phyloP scores from a whole-genome alignment of 345 rosid species.

The Excoecaria cochinchinensis region DNA sequence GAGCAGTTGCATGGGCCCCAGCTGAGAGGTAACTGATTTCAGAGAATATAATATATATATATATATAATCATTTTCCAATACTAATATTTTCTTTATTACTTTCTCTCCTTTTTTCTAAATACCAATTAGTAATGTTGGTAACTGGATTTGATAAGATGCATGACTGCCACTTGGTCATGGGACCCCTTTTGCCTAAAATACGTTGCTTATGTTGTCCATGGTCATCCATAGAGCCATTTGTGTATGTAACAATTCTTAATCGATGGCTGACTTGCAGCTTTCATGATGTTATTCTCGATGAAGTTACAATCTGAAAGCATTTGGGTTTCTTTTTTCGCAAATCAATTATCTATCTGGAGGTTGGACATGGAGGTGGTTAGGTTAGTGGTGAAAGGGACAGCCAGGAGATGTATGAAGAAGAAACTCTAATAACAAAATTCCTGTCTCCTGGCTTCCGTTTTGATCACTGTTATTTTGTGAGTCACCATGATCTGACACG shows the following conservation, averaged over 20 bases:
- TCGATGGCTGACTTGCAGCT: background rate
- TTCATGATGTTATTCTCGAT: background rate
- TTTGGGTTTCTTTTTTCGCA: background rate
- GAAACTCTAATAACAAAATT: background rate
- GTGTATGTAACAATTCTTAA: background rate
- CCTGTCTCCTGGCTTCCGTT: background rate
- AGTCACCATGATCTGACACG: background rate
- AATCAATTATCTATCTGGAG: background rate
- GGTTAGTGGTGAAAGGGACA: background rate
- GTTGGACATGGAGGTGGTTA: background rate
- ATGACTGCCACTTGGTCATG: too few relatives aligned
- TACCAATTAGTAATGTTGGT: background rate
- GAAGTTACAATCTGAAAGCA: background rate
- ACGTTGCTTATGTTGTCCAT: background rate
- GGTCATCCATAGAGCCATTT: background rate
- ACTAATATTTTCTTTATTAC: background rate
- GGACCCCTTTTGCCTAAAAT: background rate
- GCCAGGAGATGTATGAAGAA: background rate
- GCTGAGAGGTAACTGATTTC: slow-evolving; percentile 53
- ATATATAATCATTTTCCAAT: background rate
- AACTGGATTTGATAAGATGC: background rate
- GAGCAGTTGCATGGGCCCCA: slow-evolving; percentile 93
- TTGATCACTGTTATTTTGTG: background rate
- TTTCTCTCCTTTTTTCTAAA: background rate
- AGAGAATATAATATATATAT: background rate